Conservation (phyloP, 768 basidiomycete genomes). For the Termitomyces sp. region DNA sequence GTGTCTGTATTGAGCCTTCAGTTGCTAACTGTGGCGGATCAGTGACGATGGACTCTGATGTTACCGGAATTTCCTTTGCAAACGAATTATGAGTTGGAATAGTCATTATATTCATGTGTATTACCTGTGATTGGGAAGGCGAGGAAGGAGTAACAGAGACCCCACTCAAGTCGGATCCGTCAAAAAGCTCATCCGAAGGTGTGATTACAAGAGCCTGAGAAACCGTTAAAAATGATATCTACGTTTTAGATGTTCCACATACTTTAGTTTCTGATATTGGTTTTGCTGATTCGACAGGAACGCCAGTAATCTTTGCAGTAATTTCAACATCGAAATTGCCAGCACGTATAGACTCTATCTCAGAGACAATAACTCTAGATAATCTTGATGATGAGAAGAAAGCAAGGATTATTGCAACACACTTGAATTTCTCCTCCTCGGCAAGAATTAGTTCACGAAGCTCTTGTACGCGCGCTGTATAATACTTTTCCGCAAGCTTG, state of each 20-base stretch:
- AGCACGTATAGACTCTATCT: slow-evolving; percentile 73
- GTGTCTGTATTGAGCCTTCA: not conserved
- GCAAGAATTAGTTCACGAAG: slow-evolving; percentile 64
- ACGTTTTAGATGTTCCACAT: not conserved
- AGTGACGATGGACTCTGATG: not conserved
- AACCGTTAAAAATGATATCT: not conserved
- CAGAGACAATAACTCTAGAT: slow-evolving; percentile 56
- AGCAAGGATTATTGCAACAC: slow-evolving; percentile 13
- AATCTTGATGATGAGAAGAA: not conserved
- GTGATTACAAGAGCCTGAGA: slow-evolving; percentile 3
- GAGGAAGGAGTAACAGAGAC: slow-evolving; percentile 27
- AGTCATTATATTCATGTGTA: not conserved
- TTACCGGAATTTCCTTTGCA: not conserved
- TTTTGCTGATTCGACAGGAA: slow-evolving; percentile 6
- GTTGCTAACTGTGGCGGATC: not conserved
- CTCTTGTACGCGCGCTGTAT: slow-evolving; percentile 64
- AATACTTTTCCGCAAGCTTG: slow-evolving; percentile 72
- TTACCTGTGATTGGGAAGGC: slow-evolving; percentile 19
- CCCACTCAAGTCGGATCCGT: slow-evolving; percentile 32
- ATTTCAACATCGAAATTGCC: slow-evolving; percentile 63
- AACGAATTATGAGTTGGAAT: not conserved
- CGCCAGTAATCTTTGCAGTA: slow-evolving; percentile 23
- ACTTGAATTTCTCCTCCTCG: slow-evolving; percentile 83
- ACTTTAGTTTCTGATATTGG: not conserved
- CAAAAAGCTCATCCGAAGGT: slow-evolving; percentile 22